Conservation (phyloP, 176 grass and related monocot genomes). For the Carex kokanica region DNA sequence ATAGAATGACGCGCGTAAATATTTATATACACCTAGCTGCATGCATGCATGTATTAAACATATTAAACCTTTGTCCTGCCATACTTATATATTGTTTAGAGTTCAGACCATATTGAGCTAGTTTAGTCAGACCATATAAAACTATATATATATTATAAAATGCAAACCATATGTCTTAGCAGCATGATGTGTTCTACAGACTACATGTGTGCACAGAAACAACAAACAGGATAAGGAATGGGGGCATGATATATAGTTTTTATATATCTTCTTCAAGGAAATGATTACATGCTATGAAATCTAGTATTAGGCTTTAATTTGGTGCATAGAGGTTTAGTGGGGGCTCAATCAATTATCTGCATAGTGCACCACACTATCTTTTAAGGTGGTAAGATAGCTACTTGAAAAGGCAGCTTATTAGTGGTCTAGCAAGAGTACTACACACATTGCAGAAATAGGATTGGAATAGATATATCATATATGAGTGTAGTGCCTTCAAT, state of each 20-base stretch:
- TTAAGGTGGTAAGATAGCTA: not conserved
- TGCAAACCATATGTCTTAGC: not conserved
- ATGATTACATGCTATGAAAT: slow-evolving; percentile 27
- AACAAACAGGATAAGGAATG: not conserved
- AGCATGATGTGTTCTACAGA: not conserved
- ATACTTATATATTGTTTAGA: too few relatives aligned
- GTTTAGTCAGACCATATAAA: too few relatives aligned
- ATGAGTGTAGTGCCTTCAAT: not conserved
- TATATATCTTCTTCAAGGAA: slow-evolving; percentile 13
- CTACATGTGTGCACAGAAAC: not conserved
- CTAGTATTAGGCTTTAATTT: slow-evolving; percentile 22
- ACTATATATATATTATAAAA: too few relatives aligned
- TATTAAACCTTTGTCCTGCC: too few relatives aligned
- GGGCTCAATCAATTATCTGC: not conserved
- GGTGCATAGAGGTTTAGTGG: slow-evolving; percentile 28
- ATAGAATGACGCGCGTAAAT: too few relatives aligned
- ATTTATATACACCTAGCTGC: too few relatives aligned
- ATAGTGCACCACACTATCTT: slow-evolving; percentile 23
- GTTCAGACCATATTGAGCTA: too few relatives aligned
- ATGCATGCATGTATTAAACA: too few relatives aligned
- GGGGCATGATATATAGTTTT: slow-evolving; percentile 4
- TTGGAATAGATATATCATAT: not conserved
- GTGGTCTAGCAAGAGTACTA: not conserved
- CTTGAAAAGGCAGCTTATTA: slow-evolving; percentile 7
- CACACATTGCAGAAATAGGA: not conserved